Evolutionary conservation across 441 rosid genomes (phyloP).

Genomic region (Croton setiger): DNA sequence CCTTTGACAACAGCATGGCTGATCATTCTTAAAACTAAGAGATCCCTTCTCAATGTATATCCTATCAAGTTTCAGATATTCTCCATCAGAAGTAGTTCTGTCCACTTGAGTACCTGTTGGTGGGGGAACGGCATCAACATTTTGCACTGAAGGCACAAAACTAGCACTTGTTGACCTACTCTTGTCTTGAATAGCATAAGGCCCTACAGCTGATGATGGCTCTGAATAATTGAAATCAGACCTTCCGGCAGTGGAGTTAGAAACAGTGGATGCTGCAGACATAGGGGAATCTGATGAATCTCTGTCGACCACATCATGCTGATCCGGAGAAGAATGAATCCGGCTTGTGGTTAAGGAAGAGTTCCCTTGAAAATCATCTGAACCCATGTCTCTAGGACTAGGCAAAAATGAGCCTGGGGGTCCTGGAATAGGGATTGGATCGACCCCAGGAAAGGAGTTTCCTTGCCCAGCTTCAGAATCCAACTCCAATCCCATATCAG

Average conservation of each 20-base stretch:
- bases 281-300: constrained; percentile 76
- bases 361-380: constrained; percentile 78
- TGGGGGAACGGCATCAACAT: constrained; percentile 33
- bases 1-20: constrained; percentile 84
- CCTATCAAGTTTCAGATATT: constrained; percentile 30
- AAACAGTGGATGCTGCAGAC: constrained; percentile 66
- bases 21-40: constrained; percentile 45
- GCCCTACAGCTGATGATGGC: constrained; percentile 34
- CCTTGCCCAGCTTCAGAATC: constrained; percentile 44
- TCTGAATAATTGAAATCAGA: constrained; percentile 35
- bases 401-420: constrained; percentile 97
- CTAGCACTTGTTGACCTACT: constrained; percentile 26
- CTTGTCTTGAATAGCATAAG: constrained; percentile 35
- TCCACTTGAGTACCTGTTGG: constrained; percentile 38
- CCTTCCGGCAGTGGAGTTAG: constrained; percentile 48
- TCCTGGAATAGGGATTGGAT: constrained; percentile 94
- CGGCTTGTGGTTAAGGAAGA: constrained; percentile 71
- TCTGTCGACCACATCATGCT: constrained; percentile 44
- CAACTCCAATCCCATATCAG: constrained; percentile 35
- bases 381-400: constrained; percentile 84
- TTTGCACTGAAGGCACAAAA: constrained; percentile 33
- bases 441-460: constrained; percentile 66
- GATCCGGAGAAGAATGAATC: constrained; percentile 70
- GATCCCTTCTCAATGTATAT: constrained; percentile 47
- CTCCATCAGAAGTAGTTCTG: constrained; percentile 28